A percentile compares a stretch with the other conserved stretches of the same genome.
Conservation (phyloP, 352 stramenopile species). For the Phytopythium litorale region DNA sequence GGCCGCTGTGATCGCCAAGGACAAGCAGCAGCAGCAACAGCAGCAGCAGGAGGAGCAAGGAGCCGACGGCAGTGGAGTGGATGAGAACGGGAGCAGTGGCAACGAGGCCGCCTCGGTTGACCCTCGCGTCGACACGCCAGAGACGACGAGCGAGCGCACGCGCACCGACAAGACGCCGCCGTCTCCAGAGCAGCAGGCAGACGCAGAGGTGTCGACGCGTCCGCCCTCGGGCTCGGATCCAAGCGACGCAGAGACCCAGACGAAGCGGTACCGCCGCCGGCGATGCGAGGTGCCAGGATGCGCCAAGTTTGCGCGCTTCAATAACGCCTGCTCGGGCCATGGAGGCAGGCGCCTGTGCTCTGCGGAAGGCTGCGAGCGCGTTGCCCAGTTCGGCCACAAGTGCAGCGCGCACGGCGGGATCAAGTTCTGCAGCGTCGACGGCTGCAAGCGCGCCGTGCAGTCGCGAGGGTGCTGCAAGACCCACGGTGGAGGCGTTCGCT, state of each 20-base stretch:
- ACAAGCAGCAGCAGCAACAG: slow-evolving; percentile 26
- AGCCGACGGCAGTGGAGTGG: neutral
- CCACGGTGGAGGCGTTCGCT: slow-evolving; percentile 82
- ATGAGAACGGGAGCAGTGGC: neutral
- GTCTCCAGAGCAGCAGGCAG: neutral
- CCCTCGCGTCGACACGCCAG: neutral
- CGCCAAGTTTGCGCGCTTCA: slow-evolving; percentile 77
- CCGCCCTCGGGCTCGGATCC: neutral
- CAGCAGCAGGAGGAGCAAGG: slow-evolving; percentile 3
- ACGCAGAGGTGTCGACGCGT: neutral
- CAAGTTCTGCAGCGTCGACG: slow-evolving; percentile 70
- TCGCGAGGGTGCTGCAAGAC: slow-evolving; percentile 85
- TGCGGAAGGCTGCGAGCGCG: slow-evolving; percentile 56
- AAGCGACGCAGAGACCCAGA: slow-evolving; percentile 5
- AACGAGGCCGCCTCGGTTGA: neutral
- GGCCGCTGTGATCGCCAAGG: slow-evolving; percentile 69
- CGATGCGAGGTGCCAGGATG: slow-evolving; percentile 63
- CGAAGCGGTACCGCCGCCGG: slow-evolving; percentile 60
- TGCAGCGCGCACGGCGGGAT: slow-evolving; percentile 76
- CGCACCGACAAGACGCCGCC: neutral
- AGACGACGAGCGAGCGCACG: neutral
- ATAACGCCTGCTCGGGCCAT: slow-evolving; percentile 71
- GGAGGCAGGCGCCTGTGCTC: slow-evolving; percentile 70
- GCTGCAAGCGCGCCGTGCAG: slow-evolving; percentile 71
- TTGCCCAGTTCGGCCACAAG: slow-evolving; percentile 79